Conservation (phyloP, 2,329 filamentous ascomycete genomes). For the Ceratocystis smalleyi region DNA sequence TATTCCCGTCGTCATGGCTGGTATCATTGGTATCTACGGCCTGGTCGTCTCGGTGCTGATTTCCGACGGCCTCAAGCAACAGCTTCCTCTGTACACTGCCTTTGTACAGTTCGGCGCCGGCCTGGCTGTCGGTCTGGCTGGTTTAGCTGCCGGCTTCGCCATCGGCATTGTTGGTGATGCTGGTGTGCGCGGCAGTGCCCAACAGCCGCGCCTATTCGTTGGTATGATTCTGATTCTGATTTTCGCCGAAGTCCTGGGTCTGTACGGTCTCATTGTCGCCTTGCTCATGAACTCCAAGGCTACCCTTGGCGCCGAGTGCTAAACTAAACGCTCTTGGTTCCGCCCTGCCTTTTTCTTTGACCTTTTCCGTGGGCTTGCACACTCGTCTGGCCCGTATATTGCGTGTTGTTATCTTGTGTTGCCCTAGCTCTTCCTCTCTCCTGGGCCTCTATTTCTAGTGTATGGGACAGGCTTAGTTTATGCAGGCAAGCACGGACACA, state of each 20-base stretch:
- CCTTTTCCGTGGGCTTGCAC: neutral
- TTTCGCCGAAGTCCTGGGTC: constrained; percentile 98
- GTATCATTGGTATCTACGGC: constrained; percentile 99
- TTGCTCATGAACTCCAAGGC: constrained; percentile 99
- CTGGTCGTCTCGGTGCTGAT: constrained; percentile 79
- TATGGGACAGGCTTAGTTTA: too few relatives aligned
- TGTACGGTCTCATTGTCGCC: constrained; percentile 96
- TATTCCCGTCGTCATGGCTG: constrained; percentile 99
- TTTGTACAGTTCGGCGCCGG: constrained; percentile 79
- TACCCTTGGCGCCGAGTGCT: constrained; percentile 46
- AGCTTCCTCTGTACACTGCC: constrained; percentile 59
- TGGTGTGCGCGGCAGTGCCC: constrained; percentile 72
- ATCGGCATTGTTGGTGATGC: constrained; percentile 81
- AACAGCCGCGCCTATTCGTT: constrained; percentile 76
- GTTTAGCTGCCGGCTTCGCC: constrained; percentile 71
- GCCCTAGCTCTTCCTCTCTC: too few relatives aligned
- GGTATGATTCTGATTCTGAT: constrained; percentile 99
- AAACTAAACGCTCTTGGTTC: constrained; percentile 22
- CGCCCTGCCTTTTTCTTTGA: neutral
- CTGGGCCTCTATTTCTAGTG: too few relatives aligned
- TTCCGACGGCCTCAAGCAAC: constrained; percentile 60
- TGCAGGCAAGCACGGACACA: too few relatives aligned
- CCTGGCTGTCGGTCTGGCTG: constrained; percentile 65
- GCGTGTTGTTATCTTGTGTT: too few relatives aligned
- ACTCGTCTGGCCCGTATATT: too few relatives aligned